Base-by-base conservation (phyloP, 2,329 filamentous ascomycete species). In the Ascochyta lentis region DNA sequence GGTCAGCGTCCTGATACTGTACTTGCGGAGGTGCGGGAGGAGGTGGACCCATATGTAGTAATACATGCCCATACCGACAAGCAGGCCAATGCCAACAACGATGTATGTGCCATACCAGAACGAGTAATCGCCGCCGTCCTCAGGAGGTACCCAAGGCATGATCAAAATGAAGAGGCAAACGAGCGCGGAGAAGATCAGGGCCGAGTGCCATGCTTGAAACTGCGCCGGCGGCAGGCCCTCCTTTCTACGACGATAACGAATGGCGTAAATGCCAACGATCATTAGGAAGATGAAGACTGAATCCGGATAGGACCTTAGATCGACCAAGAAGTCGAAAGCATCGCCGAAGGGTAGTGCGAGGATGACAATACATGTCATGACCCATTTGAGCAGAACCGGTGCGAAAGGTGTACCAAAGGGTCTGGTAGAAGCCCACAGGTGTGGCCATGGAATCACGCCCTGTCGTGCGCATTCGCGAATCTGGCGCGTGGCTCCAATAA, bases 21-120 rank as follows among this genome's bases (percentile, higher is more conserved):
- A 70, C 0, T 66, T 58, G 4, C 61, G 56, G 23, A 64, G 47
- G 31, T 58, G 61, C 0, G 71, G 69, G 22, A 74, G 41, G 3
- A 66, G 15, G 29, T 66, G 62, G 8, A 73, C 65, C 71, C 71
- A 74, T 1, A 67, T 12, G 16, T 49, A 62, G 44, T 72, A 73
- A 47, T 73, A 73, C 7, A 60, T 1, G 6, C 40, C 64, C 53
- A 64, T 65, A 3, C 45, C 59, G 1, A 61, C 38, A 8, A 72
- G 50, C 15, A 73, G 50, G 3, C 56, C 86, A 54, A 91, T 81
- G 0, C 88, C 87, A 0, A 85, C 82, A 0, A 86, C 83, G 19
- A 83, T 82, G 63, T 91, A 90, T 0, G 87, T 90, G 1, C 81
- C 88, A 60, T 91, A 92, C 84, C 86, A 91, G 72, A 92, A 91